A percentile compares a stretch with the other conserved stretches of the same genome.
phyloP scores from a whole-genome alignment of 2,329 filamentous ascomycete genomes.

The Dactylellina cionopaga region DNA sequence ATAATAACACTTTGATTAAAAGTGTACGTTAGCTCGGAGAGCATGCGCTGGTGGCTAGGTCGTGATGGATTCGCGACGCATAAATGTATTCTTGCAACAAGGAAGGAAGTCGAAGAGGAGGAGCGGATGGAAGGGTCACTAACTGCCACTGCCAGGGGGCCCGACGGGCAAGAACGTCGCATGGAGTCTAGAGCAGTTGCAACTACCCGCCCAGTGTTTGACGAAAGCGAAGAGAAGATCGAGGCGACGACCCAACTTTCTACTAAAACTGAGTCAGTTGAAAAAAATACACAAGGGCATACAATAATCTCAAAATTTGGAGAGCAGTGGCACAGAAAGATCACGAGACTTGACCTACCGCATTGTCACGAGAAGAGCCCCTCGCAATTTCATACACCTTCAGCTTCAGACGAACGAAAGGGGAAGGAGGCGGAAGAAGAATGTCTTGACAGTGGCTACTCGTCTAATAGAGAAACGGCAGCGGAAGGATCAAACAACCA shows the following conservation, averaged over 20 bases:
- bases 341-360: conserved; percentile 1
- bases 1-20: background rate
- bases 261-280: conserved; percentile 26
- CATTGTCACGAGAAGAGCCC: background rate
- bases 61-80: conserved; percentile 84
- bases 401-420: background rate
- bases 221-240: conserved; percentile 53
- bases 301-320: background rate
- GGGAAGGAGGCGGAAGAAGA: background rate
- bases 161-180: conserved; percentile 45
- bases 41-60: conserved; percentile 96
- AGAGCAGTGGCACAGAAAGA: conserved; percentile 19
- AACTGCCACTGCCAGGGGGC: conserved; percentile 57
- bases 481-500: background rate
- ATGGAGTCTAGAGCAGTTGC: conserved; percentile 40
- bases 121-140: conserved; percentile 62
- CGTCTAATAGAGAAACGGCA: background rate
- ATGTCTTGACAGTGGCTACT: background rate
- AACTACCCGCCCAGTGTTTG: conserved; percentile 27
- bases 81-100: conserved; percentile 85
- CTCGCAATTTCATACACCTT: background rate
- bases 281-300: background rate
- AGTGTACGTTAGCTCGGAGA: conserved; percentile 87
- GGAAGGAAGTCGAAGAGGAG: conserved; percentile 72
- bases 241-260: conserved; percentile 17